Conservation (phyloP, 2,329 filamentous ascomycete species). For the Botryotinia calthae region DNA sequence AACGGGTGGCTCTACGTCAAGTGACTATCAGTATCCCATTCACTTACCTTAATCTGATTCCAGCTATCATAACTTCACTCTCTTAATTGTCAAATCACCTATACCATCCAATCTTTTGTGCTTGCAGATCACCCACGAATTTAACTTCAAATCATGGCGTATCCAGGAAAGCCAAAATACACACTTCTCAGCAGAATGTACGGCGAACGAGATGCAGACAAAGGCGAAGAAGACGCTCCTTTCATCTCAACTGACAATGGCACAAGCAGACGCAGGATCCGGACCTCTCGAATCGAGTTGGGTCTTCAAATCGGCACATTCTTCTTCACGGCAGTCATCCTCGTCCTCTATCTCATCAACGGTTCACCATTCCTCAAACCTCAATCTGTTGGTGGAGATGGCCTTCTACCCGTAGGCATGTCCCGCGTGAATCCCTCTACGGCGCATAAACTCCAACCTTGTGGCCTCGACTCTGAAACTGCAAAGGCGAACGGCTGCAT, state of each 20-base stretch:
- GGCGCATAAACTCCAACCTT: neutral
- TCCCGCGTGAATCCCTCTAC: neutral
- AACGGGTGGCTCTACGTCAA: neutral
- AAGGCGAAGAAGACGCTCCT: neutral
- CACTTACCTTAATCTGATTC: neutral
- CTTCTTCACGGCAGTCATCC: neutral
- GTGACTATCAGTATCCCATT: neutral
- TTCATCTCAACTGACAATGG: neutral
- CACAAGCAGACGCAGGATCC: neutral
- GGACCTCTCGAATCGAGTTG: neutral
- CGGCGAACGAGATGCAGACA: neutral
- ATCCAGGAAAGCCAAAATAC: neutral
- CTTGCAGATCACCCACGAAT: neutral
- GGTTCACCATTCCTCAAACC: neutral
- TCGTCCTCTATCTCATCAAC: neutral
- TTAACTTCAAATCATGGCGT: neutral
- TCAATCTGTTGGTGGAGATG: neutral
- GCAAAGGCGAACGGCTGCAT: slow-evolving; percentile 1
- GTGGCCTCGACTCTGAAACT: neutral
- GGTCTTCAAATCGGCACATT: neutral
- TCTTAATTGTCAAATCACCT: neutral
- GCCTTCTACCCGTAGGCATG: neutral
- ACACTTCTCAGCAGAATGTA: neutral
- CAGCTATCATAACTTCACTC: neutral
- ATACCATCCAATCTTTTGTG: neutral